These are phyloP conservation scores for Ceratocystis colombiana DNA, from an alignment of 2,329 filamentous ascomycete genomes.

Conservation along the genomic window DNA sequence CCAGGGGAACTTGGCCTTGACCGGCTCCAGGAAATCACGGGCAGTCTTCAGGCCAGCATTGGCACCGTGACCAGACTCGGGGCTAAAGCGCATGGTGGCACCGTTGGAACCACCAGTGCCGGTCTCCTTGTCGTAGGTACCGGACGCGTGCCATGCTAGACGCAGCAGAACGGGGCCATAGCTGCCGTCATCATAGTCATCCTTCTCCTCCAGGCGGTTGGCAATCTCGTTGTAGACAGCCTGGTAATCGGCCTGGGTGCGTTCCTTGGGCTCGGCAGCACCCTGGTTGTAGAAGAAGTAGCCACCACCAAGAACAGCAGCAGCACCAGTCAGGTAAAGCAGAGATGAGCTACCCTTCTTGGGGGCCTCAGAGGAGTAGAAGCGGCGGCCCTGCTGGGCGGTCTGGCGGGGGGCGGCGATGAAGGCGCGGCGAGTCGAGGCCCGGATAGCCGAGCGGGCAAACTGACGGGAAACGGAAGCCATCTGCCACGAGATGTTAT, in stretches of 20 bases:
- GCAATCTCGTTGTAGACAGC: conserved; percentile 88
- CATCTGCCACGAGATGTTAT: conserved; percentile 28
- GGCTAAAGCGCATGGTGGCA: conserved; percentile 90
- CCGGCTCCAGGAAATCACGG: conserved; percentile 83
- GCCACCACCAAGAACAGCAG: conserved; percentile 51
- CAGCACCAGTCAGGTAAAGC: conserved; percentile 50
- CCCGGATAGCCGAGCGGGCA: conserved; percentile 49
- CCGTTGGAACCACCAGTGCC: conserved; percentile 89
- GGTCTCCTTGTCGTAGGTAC: conserved; percentile 83
- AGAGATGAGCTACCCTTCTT: conserved; percentile 42
- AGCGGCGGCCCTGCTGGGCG: conserved; percentile 63
- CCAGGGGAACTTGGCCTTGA: conserved; percentile 87
- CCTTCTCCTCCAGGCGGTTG: conserved; percentile 68
- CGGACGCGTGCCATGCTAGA: conserved; percentile 87
- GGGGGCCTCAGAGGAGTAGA: conserved; percentile 63
- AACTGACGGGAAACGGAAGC: conserved; percentile 44
- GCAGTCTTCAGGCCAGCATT: conserved; percentile 82
- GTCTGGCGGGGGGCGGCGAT: conserved; percentile 49
- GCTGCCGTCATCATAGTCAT: conserved; percentile 93
- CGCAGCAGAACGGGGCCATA: conserved; percentile 86
- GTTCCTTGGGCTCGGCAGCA: conserved; percentile 46
- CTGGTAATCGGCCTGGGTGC: conserved; percentile 82
- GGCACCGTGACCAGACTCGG: conserved; percentile 81
- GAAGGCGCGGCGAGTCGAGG: conserved; percentile 50
- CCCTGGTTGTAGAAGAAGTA: conserved; percentile 56